Percentiles rank a stretch among this genome's conserved stretches.
Evolutionary conservation across 495 filamentous ascomycete genomes (phyloP).

Genomic region (Eremomyces bilateralis): DNA sequence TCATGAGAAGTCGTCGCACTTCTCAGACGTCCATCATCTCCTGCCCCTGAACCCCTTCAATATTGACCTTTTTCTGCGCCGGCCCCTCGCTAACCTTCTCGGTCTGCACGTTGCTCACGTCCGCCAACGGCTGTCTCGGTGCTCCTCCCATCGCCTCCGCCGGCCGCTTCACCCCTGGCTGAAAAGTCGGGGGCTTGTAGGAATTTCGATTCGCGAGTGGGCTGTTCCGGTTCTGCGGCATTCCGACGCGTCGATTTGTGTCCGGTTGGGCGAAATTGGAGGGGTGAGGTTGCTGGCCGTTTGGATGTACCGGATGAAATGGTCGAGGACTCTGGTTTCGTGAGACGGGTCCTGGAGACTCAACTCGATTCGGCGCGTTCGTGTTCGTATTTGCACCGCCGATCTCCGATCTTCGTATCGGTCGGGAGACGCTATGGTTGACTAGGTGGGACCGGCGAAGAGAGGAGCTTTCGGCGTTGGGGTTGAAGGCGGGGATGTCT

Average conservation of each 20-base stretch:
- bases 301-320: slow-evolving; percentile 9
- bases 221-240: slow-evolving; percentile 32
- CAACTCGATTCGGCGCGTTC: background rate
- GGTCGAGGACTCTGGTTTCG: background rate
- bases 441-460: slow-evolving; percentile 81
- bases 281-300: slow-evolving; percentile 1
- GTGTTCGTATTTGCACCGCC: slow-evolving; percentile 10
- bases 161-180: slow-evolving; percentile 14
- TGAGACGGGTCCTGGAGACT: background rate
- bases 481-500: slow-evolving; percentile 49
- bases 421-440: slow-evolving; percentile 52
- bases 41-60: too few relatives aligned
- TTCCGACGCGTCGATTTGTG: slow-evolving; percentile 47
- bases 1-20: too few relatives aligned
- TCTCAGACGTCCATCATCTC: too few relatives aligned
- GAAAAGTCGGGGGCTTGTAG: slow-evolving; percentile 31
- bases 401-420: slow-evolving; percentile 29
- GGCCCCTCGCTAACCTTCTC: too few relatives aligned
- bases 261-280: slow-evolving; percentile 52
- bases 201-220: slow-evolving; percentile 33
- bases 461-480: slow-evolving; percentile 60
- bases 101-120: slow-evolving; percentile 23
- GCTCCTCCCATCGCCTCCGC: slow-evolving; percentile 2
- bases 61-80: too few relatives aligned
- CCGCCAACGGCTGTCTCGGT: slow-evolving; percentile 11